These are phyloP conservation scores for Penicillium concentricum DNA, from an alignment of 2,329 filamentous ascomycete species.

Conservation along the genomic window DNA sequence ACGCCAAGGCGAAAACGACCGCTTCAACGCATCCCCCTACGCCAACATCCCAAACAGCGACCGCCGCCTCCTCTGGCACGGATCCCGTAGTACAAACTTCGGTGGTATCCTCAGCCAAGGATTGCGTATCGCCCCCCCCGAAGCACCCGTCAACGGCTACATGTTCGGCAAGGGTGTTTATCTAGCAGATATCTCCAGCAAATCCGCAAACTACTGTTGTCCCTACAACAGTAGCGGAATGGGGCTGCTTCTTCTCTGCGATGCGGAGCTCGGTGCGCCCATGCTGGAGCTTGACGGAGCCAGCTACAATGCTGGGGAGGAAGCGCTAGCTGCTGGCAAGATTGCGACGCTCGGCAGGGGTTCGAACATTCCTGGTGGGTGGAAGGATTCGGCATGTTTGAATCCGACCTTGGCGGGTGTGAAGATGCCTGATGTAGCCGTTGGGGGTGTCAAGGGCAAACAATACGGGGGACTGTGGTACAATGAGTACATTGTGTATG, in stretches of 20 bases:
- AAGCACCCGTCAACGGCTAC: constrained; percentile 76
- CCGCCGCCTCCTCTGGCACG: constrained; percentile 81
- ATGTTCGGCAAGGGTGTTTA: constrained; percentile 94
- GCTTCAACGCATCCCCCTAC: constrained; percentile 61
- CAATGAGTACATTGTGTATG: constrained; percentile 52
- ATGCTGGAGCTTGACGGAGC: constrained; percentile 62
- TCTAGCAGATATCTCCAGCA: constrained; percentile 79
- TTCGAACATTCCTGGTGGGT: constrained; percentile 60
- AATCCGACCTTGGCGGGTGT: constrained; percentile 66
- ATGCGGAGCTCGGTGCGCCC: constrained; percentile 76
- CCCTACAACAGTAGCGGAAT: constrained; percentile 62
- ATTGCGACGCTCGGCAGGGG: constrained; percentile 72
- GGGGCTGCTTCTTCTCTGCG: constrained; percentile 76
- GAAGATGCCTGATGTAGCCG: constrained; percentile 53
- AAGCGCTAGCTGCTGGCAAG: constrained; percentile 60
- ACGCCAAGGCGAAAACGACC: constrained; percentile 67
- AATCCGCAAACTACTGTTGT: constrained; percentile 76
- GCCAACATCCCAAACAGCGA: constrained; percentile 58
- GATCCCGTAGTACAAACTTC: constrained; percentile 78
- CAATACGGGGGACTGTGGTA: constrained; percentile 24
- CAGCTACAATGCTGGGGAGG: constrained; percentile 63
- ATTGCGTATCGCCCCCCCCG: constrained; percentile 76
- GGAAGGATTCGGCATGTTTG: constrained; percentile 73
- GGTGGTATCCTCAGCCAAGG: constrained; percentile 85
- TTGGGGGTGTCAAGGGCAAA: not conserved